phyloP scores from a whole-genome alignment of 2,329 filamentous ascomycete genomes.

The Berkeleyomyces rouxiae region DNA sequence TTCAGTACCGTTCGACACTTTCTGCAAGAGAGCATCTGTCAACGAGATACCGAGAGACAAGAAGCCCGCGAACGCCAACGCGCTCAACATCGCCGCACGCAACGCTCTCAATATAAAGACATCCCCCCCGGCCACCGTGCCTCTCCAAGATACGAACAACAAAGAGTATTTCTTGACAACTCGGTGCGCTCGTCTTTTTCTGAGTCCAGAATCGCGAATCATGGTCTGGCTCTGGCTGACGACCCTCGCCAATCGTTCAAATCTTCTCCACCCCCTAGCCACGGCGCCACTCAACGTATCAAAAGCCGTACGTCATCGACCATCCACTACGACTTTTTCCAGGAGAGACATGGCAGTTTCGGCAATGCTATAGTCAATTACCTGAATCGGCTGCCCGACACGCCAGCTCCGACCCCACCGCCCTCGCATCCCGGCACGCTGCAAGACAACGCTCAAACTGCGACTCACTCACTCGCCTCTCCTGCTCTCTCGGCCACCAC shows the following conservation, averaged over 20 bases:
- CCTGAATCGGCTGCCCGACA: slow-evolving; percentile 6
- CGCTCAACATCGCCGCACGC: neutral
- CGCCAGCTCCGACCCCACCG: slow-evolving; percentile 11
- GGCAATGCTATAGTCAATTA: slow-evolving; percentile 2
- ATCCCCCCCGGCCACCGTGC: neutral
- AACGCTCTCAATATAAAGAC: neutral
- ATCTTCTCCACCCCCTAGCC: slow-evolving; percentile 4
- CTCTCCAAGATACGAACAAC: neutral
- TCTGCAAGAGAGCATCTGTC: neutral
- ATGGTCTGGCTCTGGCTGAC: neutral
- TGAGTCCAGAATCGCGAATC: neutral
- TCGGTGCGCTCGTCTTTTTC: neutral
- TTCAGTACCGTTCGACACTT: slow-evolving; percentile 5
- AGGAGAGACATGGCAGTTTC: slow-evolving; percentile 3
- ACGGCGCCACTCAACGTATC: slow-evolving; percentile 7
- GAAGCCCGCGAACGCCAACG: neutral
- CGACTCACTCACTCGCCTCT: neutral
- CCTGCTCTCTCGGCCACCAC: neutral
- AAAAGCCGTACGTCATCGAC: slow-evolving; percentile 3
- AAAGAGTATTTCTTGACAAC: neutral
- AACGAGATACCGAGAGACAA: neutral
- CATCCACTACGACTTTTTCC: neutral
- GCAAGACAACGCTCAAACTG: neutral
- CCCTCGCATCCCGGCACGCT: neutral
- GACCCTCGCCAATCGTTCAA: neutral